Percentiles rank a stretch among this genome's conserved stretches.
Conservation (phyloP, 345 rosid genomes). For the Gossypium longicalyx region DNA sequence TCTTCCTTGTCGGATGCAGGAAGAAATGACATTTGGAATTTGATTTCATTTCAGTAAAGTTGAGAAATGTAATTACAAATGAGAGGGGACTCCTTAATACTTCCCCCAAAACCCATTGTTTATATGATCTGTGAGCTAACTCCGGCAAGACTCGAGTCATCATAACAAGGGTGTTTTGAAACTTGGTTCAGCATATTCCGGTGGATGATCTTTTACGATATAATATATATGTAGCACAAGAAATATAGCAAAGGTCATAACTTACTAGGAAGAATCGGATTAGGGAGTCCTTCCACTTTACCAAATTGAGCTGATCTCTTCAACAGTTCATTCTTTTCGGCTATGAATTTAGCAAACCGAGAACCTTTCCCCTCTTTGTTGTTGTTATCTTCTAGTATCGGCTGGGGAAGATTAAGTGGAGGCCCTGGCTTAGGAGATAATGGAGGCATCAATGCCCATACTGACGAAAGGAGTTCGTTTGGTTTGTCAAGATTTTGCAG, state of each 20-base stretch:
- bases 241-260: constrained; percentile 39
- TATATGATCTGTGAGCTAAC: background rate
- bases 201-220: background rate
- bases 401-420: constrained; percentile 35
- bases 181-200: background rate
- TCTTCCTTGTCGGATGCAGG: background rate
- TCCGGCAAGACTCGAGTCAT: background rate
- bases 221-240: background rate
- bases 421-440: constrained; percentile 53
- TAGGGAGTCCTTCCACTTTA: constrained; percentile 28
- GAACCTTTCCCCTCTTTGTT: constrained; percentile 60
- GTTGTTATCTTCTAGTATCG: constrained; percentile 35
- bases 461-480: constrained; percentile 51
- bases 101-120: background rate
- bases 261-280: constrained; percentile 44
- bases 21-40: background rate
- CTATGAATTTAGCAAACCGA: constrained; percentile 73
- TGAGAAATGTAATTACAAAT: background rate
- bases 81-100: too few relatives aligned
- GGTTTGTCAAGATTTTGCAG: constrained; percentile 67
- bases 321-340: constrained; percentile 46
- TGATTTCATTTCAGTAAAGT: background rate
- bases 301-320: constrained; percentile 29
- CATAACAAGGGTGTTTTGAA: background rate
- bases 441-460: constrained; percentile 85